phyloP scores from a whole-genome alignment of 768 basidiomycete genomes.

The Boletales sp. region DNA sequence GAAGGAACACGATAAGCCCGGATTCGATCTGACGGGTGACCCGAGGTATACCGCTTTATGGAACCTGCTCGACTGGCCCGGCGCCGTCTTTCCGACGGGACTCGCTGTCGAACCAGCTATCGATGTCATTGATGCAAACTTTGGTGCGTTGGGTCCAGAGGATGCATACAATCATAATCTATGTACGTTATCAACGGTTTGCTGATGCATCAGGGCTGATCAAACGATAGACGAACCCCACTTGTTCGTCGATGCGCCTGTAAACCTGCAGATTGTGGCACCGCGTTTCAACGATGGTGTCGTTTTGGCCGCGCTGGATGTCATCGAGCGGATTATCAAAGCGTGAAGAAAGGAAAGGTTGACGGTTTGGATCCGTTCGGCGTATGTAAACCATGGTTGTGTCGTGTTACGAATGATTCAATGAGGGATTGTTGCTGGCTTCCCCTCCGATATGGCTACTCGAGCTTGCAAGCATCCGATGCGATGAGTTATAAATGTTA shows the following conservation, averaged over 20 bases:
- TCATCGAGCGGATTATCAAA: slow-evolving; percentile 23
- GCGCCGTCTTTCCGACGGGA: slow-evolving; percentile 44
- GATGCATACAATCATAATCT: slow-evolving; percentile 16
- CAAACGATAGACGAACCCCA: slow-evolving; percentile 18
- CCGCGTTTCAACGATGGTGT: slow-evolving; percentile 26
- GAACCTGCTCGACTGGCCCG: slow-evolving; percentile 45
- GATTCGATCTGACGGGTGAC: neutral
- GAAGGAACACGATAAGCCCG: neutral
- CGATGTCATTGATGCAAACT: slow-evolving; percentile 15
- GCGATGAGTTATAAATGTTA: too few species aligned
- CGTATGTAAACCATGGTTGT: neutral
- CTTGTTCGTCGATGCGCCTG: slow-evolving; percentile 13
- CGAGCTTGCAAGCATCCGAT: too few species aligned
- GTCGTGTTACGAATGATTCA: too few species aligned
- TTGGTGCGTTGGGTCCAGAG: slow-evolving; percentile 13
- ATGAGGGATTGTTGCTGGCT: too few species aligned
- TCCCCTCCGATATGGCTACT: too few species aligned
- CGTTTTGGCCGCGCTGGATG: slow-evolving; percentile 23
- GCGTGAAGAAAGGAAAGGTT: slow-evolving; percentile 1
- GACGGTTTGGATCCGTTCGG: too few species aligned
- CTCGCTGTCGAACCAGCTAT: slow-evolving; percentile 24
- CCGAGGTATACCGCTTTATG: slow-evolving; percentile 39
- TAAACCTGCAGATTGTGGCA: slow-evolving; percentile 21
- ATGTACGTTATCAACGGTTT: slow-evolving; percentile 11
- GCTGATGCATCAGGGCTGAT: neutral